A percentile compares a stretch with the other conserved stretches of the same genome.
Conservation (phyloP, 2,329 filamentous ascomycete genomes). For the Colletotrichum lini region DNA sequence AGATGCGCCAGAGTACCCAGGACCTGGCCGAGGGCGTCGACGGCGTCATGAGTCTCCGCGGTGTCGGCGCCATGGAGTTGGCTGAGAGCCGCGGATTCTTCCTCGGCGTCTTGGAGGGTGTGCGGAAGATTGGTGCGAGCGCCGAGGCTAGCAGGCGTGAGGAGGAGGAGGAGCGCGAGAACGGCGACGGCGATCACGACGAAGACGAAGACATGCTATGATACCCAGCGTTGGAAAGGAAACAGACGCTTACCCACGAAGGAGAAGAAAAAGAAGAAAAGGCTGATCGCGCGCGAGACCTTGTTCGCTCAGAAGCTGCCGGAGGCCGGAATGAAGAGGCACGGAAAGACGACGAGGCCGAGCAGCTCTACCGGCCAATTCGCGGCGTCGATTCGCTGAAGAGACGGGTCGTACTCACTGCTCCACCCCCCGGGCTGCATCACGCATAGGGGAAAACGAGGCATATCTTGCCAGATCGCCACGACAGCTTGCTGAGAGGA, state of each 20-base stretch:
- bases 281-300: too few species aligned
- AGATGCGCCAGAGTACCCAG: slow-evolving; percentile 83
- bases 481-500: too few species aligned
- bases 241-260: neutral
- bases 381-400: too few species aligned
- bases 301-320: too few species aligned
- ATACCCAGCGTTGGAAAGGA: slow-evolving; percentile 28
- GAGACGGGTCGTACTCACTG: too few species aligned
- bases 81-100: slow-evolving; percentile 90
- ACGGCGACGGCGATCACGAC: slow-evolving; percentile 75
- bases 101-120: slow-evolving; percentile 86
- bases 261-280: neutral
- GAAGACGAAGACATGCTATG: slow-evolving; percentile 66
- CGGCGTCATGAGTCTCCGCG: slow-evolving; percentile 77
- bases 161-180: slow-evolving; percentile 77
- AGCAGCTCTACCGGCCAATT: too few species aligned
- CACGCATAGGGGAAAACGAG: too few species aligned
- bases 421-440: too few species aligned
- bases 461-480: too few species aligned
- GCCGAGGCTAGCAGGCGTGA: slow-evolving; percentile 84
- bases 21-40: slow-evolving; percentile 79
- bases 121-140: slow-evolving; percentile 86
- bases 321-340: too few species aligned
- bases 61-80: slow-evolving; percentile 94
- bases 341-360: too few species aligned